These are phyloP conservation scores for Prunus fruticosa DNA, from an alignment of 306 rosid species.

Conservation along the genomic window DNA sequence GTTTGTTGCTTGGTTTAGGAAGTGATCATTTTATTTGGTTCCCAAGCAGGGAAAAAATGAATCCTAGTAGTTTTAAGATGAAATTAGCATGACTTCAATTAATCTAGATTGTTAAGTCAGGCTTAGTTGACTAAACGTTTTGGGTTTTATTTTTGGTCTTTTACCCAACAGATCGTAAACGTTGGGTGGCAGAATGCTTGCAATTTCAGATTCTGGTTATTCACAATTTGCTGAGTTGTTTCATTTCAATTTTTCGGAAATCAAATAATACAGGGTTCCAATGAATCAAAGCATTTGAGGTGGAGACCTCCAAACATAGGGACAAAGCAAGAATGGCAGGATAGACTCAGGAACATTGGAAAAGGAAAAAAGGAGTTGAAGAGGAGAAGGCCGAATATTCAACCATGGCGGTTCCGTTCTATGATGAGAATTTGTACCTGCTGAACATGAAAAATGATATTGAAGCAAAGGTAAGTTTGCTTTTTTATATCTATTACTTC, in stretches of 20 bases:
- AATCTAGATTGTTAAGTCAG: constrained; percentile 10
- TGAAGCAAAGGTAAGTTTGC: constrained; percentile 67
- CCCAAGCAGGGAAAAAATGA: neutral
- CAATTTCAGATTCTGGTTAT: neutral
- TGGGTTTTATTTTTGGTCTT: neutral
- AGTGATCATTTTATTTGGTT: constrained; percentile 7
- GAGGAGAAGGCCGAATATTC: constrained; percentile 63
- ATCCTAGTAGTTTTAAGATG: neutral
- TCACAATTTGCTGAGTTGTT: neutral
- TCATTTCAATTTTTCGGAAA: neutral
- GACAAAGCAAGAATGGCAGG: constrained; percentile 93
- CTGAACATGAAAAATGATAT: constrained; percentile 84
- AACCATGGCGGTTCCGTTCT: constrained; percentile 68
- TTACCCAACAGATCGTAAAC: neutral
- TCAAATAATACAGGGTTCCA: constrained; percentile 38
- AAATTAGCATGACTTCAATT: neutral
- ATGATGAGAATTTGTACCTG: constrained; percentile 78
- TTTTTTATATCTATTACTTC: constrained; percentile 8
- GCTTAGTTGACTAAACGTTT: neutral
- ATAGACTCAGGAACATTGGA: constrained; percentile 62
- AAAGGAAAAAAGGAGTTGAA: constrained; percentile 70
- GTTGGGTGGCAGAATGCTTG: neutral
- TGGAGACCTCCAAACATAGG: constrained; percentile 72
- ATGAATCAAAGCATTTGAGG: constrained; percentile 53
- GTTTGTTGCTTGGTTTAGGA: neutral